These are phyloP conservation scores for Cercospora janseana DNA, from an alignment of 2,329 filamentous ascomycete genomes.

Conservation along the genomic window DNA sequence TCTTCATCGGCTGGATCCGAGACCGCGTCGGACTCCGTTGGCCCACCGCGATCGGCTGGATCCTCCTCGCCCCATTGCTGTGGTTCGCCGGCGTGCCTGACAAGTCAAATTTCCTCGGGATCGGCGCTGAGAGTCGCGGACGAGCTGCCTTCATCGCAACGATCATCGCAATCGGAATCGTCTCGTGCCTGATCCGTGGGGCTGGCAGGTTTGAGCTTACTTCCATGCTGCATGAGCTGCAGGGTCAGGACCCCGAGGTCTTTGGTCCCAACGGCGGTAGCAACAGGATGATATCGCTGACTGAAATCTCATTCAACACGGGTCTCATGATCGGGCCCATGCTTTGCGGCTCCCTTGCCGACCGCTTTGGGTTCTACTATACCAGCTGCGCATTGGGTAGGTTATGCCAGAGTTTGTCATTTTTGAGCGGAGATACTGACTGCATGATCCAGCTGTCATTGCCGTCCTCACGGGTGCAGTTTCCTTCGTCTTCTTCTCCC, in stretches of 20 bases:
- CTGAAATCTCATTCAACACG: constrained; percentile 21
- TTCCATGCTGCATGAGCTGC: constrained; percentile 16
- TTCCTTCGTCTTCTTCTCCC: constrained; percentile 23
- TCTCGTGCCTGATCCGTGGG: constrained; percentile 16
- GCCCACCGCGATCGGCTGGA: constrained; percentile 23
- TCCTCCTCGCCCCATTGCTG: constrained; percentile 16
- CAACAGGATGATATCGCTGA: constrained; percentile 22
- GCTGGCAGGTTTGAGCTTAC: constrained; percentile 25
- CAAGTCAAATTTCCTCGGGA: constrained; percentile 16
- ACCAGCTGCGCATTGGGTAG: constrained; percentile 20
- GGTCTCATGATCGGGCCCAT: constrained; percentile 25
- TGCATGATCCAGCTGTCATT: neutral
- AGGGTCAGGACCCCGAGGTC: constrained; percentile 17
- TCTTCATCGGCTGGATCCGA: constrained; percentile 21
- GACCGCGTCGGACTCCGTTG: constrained; percentile 23
- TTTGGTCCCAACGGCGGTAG: constrained; percentile 24
- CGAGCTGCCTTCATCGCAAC: constrained; percentile 19
- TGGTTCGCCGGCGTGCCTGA: constrained; percentile 26
- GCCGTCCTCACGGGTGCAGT: constrained; percentile 13
- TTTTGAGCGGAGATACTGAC: neutral
- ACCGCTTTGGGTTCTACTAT: constrained; percentile 21
- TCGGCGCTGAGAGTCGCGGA: constrained; percentile 14
- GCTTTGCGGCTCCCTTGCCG: constrained; percentile 19
- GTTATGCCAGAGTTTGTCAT: neutral
- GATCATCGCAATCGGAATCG: constrained; percentile 21